Evolutionary conservation across 805 yeast genomes (phyloP), one percentile per base, ranked within the genome.

Genomic region (Spathaspora passalidarum): DNA sequence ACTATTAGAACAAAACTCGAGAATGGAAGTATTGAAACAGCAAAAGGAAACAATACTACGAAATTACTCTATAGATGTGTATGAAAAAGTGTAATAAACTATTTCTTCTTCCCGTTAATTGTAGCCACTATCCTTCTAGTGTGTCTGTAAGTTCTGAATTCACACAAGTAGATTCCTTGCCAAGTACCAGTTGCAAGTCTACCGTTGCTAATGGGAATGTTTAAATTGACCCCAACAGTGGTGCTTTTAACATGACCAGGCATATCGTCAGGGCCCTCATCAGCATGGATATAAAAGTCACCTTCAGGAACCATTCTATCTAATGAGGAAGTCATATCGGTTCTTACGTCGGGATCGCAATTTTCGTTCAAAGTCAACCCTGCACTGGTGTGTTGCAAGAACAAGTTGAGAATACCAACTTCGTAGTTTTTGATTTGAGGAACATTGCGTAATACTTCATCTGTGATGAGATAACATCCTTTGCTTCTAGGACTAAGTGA

Each of bases 221-320:
- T 70, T 21, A 87, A 65, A 3, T 80, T 72, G 6, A 80, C 84
- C 16, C 95, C 94, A 8, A 84, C 75, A 40, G 79, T 63, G 53
- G 48, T 44, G 16, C 86, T 73, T 58, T 86, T 82, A 43, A 82
- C 81, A 61, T 87, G 95, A 0, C 91, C 86, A 1, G 92, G 88
- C 90, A 86, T 84, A 60, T 87, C 95, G 59, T 88, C 95, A 2
- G 86, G 75, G 0, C 88, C 95, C 62, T 87, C 95, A 45, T 84
- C 92, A 11, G 76, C 79, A 60, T 83, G 91, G 39, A 75, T 56
- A 54, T 83, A 84, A 32, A 64, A 60, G 44, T 69, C 69, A 5
- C 72, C 77, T 56, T 86, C 92, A 0, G 95, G 95, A 2, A 79
- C 87, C 47, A 86, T 68, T 43, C 78, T 66, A 55, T 81, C 84